Evolutionary conservation across 2,329 filamentous ascomycete genomes (phyloP).

Genomic region (Cordyceps cateniannulata): DNA sequence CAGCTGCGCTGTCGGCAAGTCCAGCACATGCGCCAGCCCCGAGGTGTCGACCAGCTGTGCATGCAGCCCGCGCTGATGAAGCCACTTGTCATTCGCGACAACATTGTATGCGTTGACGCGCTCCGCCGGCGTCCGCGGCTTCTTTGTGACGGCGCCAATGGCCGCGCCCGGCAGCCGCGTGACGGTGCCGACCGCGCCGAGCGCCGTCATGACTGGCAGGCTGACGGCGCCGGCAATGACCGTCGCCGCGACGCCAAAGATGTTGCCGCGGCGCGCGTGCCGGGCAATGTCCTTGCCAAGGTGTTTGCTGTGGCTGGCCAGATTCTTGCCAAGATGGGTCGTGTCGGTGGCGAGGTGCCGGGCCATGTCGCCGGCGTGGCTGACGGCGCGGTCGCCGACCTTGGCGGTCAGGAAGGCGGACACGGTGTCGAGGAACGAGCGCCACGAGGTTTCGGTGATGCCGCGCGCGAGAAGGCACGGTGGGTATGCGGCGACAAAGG

Average conservation of each 20-base stretch:
- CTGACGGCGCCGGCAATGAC: conserved; percentile 31
- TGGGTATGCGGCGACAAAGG: conserved; percentile 34
- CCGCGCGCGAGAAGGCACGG: conserved; percentile 32
- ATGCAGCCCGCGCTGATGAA: conserved; percentile 31
- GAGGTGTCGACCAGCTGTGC: conserved; percentile 29
- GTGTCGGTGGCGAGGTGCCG: conserved; percentile 30
- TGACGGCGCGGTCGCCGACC: conserved; percentile 36
- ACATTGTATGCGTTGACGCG: conserved; percentile 34
- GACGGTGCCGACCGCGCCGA: conserved; percentile 29
- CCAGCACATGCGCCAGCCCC: conserved; percentile 16
- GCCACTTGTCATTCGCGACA: conserved; percentile 38
- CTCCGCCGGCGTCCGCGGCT: conserved; percentile 35
- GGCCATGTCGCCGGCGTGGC: conserved; percentile 36
- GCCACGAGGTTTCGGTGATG: conserved; percentile 29
- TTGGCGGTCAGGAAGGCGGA: conserved; percentile 41
- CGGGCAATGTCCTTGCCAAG: conserved; percentile 30
- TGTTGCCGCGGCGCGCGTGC: conserved; percentile 32
- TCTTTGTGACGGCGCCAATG: conserved; percentile 26
- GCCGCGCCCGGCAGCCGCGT: conserved; percentile 28
- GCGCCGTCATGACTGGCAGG: conserved; percentile 31
- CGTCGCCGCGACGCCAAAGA: conserved; percentile 31
- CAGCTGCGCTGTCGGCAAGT: conserved; percentile 14
- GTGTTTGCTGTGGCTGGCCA: conserved; percentile 29
- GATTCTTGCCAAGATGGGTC: conserved; percentile 28
- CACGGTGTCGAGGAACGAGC: conserved; percentile 31